These are phyloP conservation scores for Rhododendron griersonianum DNA, from an alignment of 148 eudicot genomes.

Conservation along the genomic window DNA sequence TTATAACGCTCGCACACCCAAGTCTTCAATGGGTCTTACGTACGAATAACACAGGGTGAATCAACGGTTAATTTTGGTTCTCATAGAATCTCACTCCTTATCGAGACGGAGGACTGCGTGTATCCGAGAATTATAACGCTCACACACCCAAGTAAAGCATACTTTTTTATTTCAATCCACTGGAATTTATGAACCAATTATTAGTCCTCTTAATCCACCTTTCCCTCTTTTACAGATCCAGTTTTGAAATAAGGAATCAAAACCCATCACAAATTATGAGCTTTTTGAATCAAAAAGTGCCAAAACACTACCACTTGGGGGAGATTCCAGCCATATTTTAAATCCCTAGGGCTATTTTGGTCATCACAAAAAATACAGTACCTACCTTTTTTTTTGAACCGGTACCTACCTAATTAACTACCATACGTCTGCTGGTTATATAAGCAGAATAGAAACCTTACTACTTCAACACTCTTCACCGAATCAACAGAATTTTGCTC, in stretches of 20 bases:
- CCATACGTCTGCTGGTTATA: neutral
- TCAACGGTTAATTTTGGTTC: neutral
- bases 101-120: neutral
- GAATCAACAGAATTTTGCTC: neutral
- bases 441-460: neutral
- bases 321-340: neutral
- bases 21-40: neutral
- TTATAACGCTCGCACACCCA: neutral
- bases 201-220: neutral
- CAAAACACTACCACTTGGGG: neutral
- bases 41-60: neutral
- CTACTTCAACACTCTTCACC: neutral
- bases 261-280: neutral
- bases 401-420: slow-evolving; percentile 10
- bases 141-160: neutral
- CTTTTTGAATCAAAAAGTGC: slow-evolving; percentile 1
- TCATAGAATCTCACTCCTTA: neutral
- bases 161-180: neutral
- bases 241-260: slow-evolving; percentile 6
- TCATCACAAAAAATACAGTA: neutral
- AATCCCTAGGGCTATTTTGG: slow-evolving; percentile 6
- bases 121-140: neutral
- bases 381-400: too few relatives aligned
- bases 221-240: slow-evolving; percentile 4
- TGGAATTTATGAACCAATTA: too few relatives aligned